Base-by-base conservation (phyloP, 2,329 filamentous ascomycete species). In the Fusarium paranaense region DNA sequence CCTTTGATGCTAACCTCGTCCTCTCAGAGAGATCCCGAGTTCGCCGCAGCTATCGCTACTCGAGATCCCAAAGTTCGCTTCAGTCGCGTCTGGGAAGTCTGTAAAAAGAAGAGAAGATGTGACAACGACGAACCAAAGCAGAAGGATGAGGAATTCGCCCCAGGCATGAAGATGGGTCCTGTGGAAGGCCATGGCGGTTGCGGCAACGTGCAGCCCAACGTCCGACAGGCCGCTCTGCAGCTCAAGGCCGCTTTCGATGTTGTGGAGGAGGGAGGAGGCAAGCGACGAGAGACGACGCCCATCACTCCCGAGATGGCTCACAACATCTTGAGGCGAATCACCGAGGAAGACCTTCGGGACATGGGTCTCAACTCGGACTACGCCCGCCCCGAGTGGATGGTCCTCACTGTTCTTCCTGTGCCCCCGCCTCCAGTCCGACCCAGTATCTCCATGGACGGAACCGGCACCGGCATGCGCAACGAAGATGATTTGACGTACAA, bases 401-500 rank as follows among this genome's bases (percentile, higher is more conserved):
- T 99, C 70, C 87, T 99, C 71, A 98, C 95, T 0, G 95, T 98
- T 59, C 89, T 99, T 56, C 95, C 97, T 6, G 97, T 99, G 0
- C 97, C 97, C 1, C 97, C 97, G 4, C 97, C 97, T 57, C 95
- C 97, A 4, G 97, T 99, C 40, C 93, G 97, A 64, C 97, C 97
- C 6, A 98, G 95, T 88, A 97, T 99, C 78, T 97, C 96, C 25
- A 96, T 98, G 86, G 97, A 98, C 80, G 95, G 97, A 62, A 97
- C 95, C 50, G 94, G 94, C 62, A 94, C 94, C 75, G 97, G 97
- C 73, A 92, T 96, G 87, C 93, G 97, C 73, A 97, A 97, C 81
- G 97, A 99, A 85, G 97, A 99, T 83, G 97, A 99, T 88, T 90
- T 99, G 89, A 99, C 97, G 0, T 99, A 98, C 90, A 99, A 99